Base-by-base conservation (phyloP, 108 stramenopile genomes). In the Ochromonas danica region DNA sequence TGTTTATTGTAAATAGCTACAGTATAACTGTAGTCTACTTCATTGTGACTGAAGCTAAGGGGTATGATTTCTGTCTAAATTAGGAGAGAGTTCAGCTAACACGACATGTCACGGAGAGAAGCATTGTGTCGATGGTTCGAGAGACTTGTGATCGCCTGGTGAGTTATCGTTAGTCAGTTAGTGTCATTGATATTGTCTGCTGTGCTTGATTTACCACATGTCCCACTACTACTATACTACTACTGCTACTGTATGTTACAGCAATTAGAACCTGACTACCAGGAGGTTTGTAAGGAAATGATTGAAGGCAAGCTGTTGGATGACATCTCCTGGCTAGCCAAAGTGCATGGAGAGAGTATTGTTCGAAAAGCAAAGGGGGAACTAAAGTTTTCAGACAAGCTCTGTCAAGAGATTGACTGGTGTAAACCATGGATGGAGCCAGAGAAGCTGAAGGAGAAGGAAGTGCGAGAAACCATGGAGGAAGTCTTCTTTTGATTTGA, bases 351-450 rank as follows among this genome's bases (percentile, higher is more conserved):
- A 14, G 63, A 67, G 25, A 67, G 63, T 67, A 25, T 67, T 3
- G 31, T 36, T 10, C 17, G 31, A 67, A 22, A 33, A 36, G 63
- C 63, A 28, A 67, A 67, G 25, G 63, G 14, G 6, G 63, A 67
- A 67, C 10, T 67, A 10, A 33, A 22, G 17, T 67, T 67, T 33
- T 25, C 63, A 6, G 63, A 67, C 31, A 67, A 67, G 25, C 25
- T 67, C 3, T 67, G 63, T 67, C 30, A 67, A 67, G 63, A 67
- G 25, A 67, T 67, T 25, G 63, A 67, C 31, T 67, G 17, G 30
- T 67, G 63, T 67, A 67, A 67, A 36, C 63, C 63, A 36, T 67
- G 63, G 63, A 33, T 67, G 3, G 63, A 67, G 33, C 63, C 63
- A 6, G 63, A 67, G 10, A 67, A 67, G 31, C 31, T 67, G 27